phyloP scores from a whole-genome alignment of 768 basidiomycete species.

The Pisolithus microcarpus region DNA sequence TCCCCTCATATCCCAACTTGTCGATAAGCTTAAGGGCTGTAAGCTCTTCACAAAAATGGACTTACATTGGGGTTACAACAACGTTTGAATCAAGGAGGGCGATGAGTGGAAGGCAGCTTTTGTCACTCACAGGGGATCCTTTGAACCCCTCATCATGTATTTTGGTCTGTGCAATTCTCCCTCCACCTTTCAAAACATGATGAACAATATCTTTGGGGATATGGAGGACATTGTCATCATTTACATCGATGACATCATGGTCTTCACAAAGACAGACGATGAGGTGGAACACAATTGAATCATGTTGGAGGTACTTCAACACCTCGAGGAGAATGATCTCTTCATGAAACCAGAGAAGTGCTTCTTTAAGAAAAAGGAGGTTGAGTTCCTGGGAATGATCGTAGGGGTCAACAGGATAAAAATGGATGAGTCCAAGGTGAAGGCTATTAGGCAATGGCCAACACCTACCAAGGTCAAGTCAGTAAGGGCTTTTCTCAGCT shows the following conservation, averaged over 20 bases:
- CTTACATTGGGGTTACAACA: slow-evolving; percentile 21
- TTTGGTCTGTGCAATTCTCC: slow-evolving; percentile 32
- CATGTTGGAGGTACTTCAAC: slow-evolving; percentile 19
- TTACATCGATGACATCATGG: slow-evolving; percentile 40
- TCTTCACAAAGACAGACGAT: slow-evolving; percentile 17
- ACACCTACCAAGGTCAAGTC: too few species aligned
- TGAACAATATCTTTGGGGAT: slow-evolving; percentile 17
- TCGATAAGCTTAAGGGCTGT: neutral
- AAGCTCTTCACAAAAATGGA: slow-evolving; percentile 4
- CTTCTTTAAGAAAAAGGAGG: slow-evolving; percentile 17
- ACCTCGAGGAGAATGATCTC: slow-evolving; percentile 25
- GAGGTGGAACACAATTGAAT: slow-evolving; percentile 9
- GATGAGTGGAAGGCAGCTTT: slow-evolving; percentile 40
- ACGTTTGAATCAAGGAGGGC: slow-evolving; percentile 16
- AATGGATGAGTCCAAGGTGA: too few species aligned
- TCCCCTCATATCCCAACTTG: neutral
- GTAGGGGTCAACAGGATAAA: too few species aligned
- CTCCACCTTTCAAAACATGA: slow-evolving; percentile 26
- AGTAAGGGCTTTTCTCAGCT: too few species aligned
- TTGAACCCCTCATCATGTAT: slow-evolving; percentile 30
- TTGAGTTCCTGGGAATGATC: too few species aligned
- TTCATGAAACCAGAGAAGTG: slow-evolving; percentile 34
- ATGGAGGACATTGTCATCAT: slow-evolving; percentile 26
- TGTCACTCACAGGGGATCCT: slow-evolving; percentile 28
- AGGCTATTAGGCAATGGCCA: too few species aligned